Percentiles rank a stretch among this genome's conserved stretches.
phyloP scores from a whole-genome alignment of 148 eudicot species.

The Mesembryanthemum crystallinum region DNA sequence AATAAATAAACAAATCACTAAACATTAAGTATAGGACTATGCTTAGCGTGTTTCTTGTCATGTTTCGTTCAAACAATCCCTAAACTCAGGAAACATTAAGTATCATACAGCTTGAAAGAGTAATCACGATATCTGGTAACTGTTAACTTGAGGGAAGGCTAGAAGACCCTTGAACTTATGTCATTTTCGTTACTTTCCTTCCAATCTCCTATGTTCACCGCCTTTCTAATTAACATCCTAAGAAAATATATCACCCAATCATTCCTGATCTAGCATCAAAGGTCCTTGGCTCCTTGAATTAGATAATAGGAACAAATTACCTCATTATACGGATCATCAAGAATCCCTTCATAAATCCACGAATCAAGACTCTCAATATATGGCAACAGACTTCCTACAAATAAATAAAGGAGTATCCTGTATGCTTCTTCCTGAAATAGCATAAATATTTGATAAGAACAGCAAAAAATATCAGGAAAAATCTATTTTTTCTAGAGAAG shows the following conservation, averaged over 20 bases:
- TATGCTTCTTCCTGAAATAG: constrained; percentile 86
- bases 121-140: neutral
- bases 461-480: neutral
- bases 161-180: neutral
- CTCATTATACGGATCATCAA: constrained; percentile 96
- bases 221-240: too few species aligned
- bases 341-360: constrained; percentile 93
- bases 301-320: constrained; percentile 33
- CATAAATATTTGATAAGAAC: constrained; percentile 16
- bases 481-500: too few species aligned
- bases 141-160: neutral
- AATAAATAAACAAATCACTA: too few species aligned
- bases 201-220: neutral
- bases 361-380: constrained; percentile 76
- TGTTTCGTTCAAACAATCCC: neutral
- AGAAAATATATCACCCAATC: too few species aligned
- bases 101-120: neutral
- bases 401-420: constrained; percentile 70
- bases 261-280: too few species aligned
- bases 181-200: neutral
- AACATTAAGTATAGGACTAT: too few species aligned
- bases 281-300: too few species aligned
- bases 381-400: constrained; percentile 76
- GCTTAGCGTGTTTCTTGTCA: neutral
- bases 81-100: neutral